Percentiles rank a stretch among this genome's conserved stretches.
Conservation (phyloP, 2,329 filamentous ascomycete species). For the Fusarium fujikuroi region DNA sequence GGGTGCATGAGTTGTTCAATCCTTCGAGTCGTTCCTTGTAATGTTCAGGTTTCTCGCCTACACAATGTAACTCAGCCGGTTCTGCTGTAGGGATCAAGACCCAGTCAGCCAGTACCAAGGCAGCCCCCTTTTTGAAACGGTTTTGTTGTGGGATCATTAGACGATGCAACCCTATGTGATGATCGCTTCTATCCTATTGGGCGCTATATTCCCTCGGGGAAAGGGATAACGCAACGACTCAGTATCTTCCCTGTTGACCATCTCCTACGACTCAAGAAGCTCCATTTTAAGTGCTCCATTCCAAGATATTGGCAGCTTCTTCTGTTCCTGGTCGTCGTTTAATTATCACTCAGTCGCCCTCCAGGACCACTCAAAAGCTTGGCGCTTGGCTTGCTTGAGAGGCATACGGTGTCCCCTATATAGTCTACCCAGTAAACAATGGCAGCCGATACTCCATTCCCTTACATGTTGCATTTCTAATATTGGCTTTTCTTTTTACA, state of each 20-base stretch:
- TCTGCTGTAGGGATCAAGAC: background rate
- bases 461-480: background rate
- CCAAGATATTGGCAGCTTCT: background rate
- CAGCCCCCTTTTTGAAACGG: background rate
- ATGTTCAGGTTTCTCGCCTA: background rate
- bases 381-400: background rate
- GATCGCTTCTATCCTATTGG: constrained; percentile 3
- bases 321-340: background rate
- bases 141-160: background rate
- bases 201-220: background rate
- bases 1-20: background rate
- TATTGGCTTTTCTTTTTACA: background rate
- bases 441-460: background rate
- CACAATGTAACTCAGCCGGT: constrained; percentile 1
- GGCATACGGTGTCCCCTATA: constrained; percentile 3
- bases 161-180: background rate
- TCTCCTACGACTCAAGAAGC: background rate
- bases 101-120: constrained; percentile 6
- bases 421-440: constrained; percentile 1
- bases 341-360: background rate
- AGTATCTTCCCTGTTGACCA: background rate
- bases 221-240: constrained; percentile 16
- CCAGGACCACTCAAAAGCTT: background rate
- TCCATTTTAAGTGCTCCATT: background rate
- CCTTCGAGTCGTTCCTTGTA: background rate